Conservation (phyloP, 768 basidiomycete genomes). For the Boletus sp. region DNA sequence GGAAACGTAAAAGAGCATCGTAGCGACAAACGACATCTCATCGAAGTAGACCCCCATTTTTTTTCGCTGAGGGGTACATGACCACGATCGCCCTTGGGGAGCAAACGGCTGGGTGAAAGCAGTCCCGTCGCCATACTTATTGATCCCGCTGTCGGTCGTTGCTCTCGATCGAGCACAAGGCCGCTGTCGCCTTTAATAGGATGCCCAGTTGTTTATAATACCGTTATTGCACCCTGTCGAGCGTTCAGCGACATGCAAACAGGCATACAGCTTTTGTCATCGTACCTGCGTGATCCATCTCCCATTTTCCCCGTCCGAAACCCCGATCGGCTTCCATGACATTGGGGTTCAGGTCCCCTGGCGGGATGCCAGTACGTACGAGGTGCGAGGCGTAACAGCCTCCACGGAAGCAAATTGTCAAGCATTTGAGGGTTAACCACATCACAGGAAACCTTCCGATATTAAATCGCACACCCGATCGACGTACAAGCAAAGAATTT, state of each 20-base stretch:
- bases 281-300: conserved; percentile 13
- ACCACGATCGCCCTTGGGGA: neutral
- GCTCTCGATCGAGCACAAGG: conserved; percentile 1
- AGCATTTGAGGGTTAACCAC: conserved; percentile 3
- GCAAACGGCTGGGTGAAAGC: neutral
- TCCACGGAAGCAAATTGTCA: conserved; percentile 12
- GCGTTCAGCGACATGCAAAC: conserved; percentile 1
- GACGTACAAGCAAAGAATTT: conserved; percentile 12
- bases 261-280: conserved; percentile 7
- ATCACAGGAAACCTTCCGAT: conserved; percentile 14
- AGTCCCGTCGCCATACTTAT: neutral
- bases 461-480: conserved; percentile 28
- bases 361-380: conserved; percentile 13
- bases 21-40: neutral
- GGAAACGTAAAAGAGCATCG: conserved; percentile 10
- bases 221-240: conserved; percentile 1
- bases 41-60: neutral
- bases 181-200: neutral
- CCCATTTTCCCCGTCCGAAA: neutral
- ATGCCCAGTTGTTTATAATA: conserved; percentile 17
- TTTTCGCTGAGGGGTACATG: neutral
- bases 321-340: conserved; percentile 1
- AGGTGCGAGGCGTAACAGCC: neutral
- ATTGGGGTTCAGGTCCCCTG: conserved; percentile 2
- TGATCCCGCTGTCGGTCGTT: neutral